Evolutionary conservation across 345 rosid species (phyloP).

Genomic region (Dovyalis caffra): DNA sequence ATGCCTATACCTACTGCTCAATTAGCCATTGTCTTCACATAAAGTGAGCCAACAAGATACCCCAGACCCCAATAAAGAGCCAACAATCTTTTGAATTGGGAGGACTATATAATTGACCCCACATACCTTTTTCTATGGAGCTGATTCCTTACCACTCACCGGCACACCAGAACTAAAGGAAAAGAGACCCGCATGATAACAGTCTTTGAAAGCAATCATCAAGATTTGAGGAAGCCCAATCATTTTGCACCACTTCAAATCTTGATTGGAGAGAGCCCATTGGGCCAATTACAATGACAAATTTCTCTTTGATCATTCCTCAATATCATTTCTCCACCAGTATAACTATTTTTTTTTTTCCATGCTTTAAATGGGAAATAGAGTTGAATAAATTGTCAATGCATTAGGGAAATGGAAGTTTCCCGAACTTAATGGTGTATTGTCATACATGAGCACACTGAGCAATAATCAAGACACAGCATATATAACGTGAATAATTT

Average conservation of each 20-base stretch:
- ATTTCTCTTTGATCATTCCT: not conserved
- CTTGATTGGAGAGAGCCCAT: not conserved
- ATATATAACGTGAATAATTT: slow-evolving; percentile 17
- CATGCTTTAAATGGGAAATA: not conserved
- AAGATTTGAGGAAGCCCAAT: not conserved
- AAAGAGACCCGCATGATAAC: not conserved
- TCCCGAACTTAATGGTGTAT: not conserved
- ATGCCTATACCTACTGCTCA: not conserved
- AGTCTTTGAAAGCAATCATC: not conserved
- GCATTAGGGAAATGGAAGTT: not conserved
- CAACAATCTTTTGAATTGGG: not conserved
- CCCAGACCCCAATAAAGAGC: not conserved
- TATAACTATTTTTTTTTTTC: not conserved
- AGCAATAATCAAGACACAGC: slow-evolving; percentile 12
- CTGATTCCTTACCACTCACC: not conserved
- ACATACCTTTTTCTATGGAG: not conserved
- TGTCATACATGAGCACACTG: not conserved
- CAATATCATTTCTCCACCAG: not conserved
- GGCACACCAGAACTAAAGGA: not conserved
- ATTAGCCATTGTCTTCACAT: not conserved
- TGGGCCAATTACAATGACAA: not conserved
- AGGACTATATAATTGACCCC: not conserved
- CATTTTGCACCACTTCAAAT: not conserved
- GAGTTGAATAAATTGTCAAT: not conserved
- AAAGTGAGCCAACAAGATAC: not conserved